Conservation (phyloP, 768 basidiomycete genomes). For the Mycena sanguinolenta region DNA sequence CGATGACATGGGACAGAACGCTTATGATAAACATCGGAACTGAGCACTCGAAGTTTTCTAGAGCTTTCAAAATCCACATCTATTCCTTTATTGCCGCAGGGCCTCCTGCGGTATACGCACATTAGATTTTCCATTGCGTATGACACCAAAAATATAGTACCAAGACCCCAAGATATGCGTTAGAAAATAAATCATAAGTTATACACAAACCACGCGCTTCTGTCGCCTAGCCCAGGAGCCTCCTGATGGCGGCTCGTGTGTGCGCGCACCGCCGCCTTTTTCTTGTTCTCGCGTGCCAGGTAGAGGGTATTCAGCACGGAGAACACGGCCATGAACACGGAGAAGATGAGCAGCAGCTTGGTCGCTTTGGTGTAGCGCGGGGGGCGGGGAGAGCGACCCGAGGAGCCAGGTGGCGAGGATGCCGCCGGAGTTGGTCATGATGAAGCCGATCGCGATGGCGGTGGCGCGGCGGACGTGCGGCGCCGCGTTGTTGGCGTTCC, state of each 20-base stretch:
- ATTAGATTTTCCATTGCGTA: neutral
- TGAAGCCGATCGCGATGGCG: slow-evolving; percentile 57
- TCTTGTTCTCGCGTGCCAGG: slow-evolving; percentile 45
- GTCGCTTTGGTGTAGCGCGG: slow-evolving; percentile 55
- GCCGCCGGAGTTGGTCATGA: slow-evolving; percentile 57
- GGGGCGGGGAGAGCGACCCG: slow-evolving; percentile 50
- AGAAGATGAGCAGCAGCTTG: slow-evolving; percentile 39
- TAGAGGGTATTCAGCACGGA: slow-evolving; percentile 43
- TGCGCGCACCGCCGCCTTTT: slow-evolving; percentile 56
- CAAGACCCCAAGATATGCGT: slow-evolving; percentile 12
- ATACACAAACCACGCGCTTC: slow-evolving; percentile 69
- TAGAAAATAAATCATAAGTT: slow-evolving; percentile 39
- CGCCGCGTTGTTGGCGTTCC: slow-evolving; percentile 65
- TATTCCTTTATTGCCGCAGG: no score
- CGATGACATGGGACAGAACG: no score
- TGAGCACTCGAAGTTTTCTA: no score
- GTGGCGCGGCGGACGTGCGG: slow-evolving; percentile 65
- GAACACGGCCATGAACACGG: slow-evolving; percentile 44
- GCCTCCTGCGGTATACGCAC: no score
- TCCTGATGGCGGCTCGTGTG: slow-evolving; percentile 51
- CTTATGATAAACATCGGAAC: no score
- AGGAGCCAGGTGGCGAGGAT: slow-evolving; percentile 60
- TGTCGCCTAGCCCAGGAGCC: slow-evolving; percentile 58
- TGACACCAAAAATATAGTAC: neutral
- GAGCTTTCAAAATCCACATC: no score